Conservation (phyloP, 208 protist genomes). For the Leishmania amazonensis region DNA sequence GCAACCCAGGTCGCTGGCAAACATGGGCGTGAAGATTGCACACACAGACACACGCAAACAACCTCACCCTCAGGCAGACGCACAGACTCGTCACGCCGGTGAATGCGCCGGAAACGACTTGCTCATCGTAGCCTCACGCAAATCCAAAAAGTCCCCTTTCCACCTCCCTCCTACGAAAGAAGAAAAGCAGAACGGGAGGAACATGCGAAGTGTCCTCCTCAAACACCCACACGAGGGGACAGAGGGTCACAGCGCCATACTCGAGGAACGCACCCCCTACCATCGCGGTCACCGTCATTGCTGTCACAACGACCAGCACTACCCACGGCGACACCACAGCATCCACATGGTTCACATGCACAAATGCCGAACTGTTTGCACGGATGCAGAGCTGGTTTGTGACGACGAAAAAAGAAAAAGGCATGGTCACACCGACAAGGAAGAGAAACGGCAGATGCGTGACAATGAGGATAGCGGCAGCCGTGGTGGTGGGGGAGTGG, state of each 20-base stretch:
- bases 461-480: not conserved
- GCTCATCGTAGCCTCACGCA: not conserved
- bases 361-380: not conserved
- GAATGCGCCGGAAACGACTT: not conserved
- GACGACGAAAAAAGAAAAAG: conserved; percentile 9
- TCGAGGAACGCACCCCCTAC: not conserved
- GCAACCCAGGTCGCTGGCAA: not conserved
- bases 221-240: not conserved
- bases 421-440: not conserved
- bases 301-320: not conserved
- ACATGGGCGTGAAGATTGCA: not conserved
- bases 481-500: not conserved
- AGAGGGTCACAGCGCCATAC: not conserved
- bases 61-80: not conserved
- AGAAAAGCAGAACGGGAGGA: not conserved
- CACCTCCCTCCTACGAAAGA: no score
- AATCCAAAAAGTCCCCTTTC: not conserved
- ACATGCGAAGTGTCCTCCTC: not conserved
- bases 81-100: not conserved
- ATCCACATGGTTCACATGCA: not conserved
- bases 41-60: not conserved
- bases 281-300: not conserved
- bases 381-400: not conserved
- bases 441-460: not conserved
- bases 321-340: not conserved